Conservation (phyloP, 2,329 filamentous ascomycete species). For the Ophiostoma sp. region DNA sequence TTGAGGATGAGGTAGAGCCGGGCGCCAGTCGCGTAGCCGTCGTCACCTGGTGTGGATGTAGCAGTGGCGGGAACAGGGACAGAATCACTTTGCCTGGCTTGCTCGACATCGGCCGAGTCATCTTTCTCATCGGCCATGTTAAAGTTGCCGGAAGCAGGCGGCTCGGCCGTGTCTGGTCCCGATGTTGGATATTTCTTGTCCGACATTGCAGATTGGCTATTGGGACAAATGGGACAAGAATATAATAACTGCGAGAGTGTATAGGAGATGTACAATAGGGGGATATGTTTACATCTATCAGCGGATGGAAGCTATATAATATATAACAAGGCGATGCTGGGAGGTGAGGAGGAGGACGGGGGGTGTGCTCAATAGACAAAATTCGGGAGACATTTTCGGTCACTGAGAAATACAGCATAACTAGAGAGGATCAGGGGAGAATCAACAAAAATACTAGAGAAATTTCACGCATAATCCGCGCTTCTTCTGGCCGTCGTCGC, state of each 20-base stretch:
- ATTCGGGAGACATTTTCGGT: not conserved
- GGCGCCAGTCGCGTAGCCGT: conserved; percentile 35
- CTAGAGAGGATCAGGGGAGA: not conserved
- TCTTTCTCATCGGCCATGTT: not conserved
- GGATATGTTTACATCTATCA: not conserved
- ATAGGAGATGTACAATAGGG: not conserved
- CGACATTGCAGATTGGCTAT: not conserved
- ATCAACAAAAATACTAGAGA: not conserved
- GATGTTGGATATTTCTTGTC: not conserved
- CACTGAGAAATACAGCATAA: not conserved
- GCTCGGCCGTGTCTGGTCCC: not conserved
- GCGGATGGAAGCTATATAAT: not conserved
- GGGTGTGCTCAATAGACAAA: not conserved
- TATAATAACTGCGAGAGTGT: not conserved
- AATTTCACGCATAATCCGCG: not conserved
- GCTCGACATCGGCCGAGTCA: not conserved
- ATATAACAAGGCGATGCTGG: not conserved
- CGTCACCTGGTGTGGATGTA: conserved; percentile 26
- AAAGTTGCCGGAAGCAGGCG: not conserved
- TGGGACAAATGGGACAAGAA: not conserved
- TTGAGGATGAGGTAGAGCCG: conserved; percentile 33
- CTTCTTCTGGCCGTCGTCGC: conserved; percentile 32
- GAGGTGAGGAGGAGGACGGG: not conserved
- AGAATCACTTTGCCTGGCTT: not conserved
- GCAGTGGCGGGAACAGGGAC: conserved; percentile 12